Conservation (phyloP, 805 yeast genomes). For the Alloascoidea hylecoeti region DNA sequence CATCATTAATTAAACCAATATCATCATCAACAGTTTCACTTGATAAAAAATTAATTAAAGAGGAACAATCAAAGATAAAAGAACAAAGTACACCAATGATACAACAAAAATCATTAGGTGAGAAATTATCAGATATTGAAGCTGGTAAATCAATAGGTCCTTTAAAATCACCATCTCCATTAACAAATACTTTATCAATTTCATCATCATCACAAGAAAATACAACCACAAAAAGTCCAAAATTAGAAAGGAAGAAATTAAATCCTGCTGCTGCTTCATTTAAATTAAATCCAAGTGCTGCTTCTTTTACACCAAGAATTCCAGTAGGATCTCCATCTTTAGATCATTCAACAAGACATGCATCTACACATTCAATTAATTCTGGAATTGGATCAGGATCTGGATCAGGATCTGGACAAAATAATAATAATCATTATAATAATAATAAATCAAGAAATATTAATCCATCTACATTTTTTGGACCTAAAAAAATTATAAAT, state of each 20-base stretch:
- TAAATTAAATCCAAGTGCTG: constrained; percentile 60
- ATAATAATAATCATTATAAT: constrained; percentile 7
- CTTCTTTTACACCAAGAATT: constrained; percentile 30
- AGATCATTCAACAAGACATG: constrained; percentile 12
- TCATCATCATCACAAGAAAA: neutral
- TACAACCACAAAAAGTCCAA: neutral
- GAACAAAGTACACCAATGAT: constrained; percentile 8
- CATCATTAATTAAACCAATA: constrained; percentile 7
- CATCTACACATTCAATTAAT: constrained; percentile 13
- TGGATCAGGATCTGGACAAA: constrained; percentile 1
- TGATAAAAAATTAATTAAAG: constrained; percentile 7
- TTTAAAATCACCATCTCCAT: constrained; percentile 5
- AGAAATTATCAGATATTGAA: constrained; percentile 21
- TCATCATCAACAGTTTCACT: constrained; percentile 9
- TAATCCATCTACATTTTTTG: constrained; percentile 21
- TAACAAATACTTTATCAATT: constrained; percentile 2
- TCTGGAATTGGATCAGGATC: constrained; percentile 9
- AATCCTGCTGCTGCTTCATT: constrained; percentile 45
- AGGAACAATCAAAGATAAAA: constrained; percentile 5
- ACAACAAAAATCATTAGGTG: constrained; percentile 6
- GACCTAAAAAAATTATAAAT: constrained; percentile 19
- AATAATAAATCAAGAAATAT: constrained; percentile 14
- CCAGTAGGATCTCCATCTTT: constrained; percentile 7
- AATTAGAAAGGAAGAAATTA: constrained; percentile 22
- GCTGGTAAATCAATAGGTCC: constrained; percentile 10